These are phyloP conservation scores for Asclepias syriaca DNA, from an alignment of 257 asterid species.

Conservation along the genomic window DNA sequence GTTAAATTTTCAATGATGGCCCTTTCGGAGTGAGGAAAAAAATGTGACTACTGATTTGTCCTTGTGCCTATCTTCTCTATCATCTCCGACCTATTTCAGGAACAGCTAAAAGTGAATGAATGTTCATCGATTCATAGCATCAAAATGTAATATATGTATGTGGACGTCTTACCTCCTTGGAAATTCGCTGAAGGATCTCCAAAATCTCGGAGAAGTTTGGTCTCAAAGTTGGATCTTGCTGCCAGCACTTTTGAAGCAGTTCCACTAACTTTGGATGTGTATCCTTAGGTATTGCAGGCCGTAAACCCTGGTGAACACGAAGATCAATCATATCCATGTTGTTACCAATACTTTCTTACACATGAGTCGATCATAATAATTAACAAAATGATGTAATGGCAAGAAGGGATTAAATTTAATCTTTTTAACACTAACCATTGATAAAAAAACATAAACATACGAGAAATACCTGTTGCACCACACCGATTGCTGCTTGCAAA, in stretches of 20 bases:
- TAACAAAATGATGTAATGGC: too few species aligned
- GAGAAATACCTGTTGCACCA: conserved; percentile 38
- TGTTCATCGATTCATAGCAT: too few species aligned
- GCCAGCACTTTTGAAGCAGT: conserved; percentile 48
- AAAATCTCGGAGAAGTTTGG: conserved; percentile 47
- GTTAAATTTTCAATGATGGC: conserved; percentile 27
- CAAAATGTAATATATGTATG: neutral
- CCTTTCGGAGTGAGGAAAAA: conserved; percentile 33
- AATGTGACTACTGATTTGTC: conserved; percentile 33
- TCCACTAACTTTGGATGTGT: conserved; percentile 44
- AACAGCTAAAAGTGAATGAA: neutral
- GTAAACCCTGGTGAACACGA: conserved; percentile 29
- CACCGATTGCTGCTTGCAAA: conserved; percentile 49
- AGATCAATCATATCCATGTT: neutral
- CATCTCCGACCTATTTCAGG: conserved; percentile 30
- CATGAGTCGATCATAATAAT: too few species aligned
- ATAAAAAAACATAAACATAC: neutral
- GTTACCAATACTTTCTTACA: neutral
- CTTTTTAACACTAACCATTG: neutral
- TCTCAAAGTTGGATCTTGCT: conserved; percentile 44
- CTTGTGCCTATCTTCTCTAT: conserved; percentile 34
- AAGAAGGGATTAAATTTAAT: too few species aligned
- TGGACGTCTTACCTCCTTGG: conserved; percentile 31
- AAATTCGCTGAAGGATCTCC: conserved; percentile 29
- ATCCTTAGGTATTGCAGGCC: conserved; percentile 45